Percentiles rank a stretch among this genome's conserved stretches.
These are phyloP conservation scores for Teratosphaeria nubilosa DNA, from an alignment of 2,329 filamentous ascomycete genomes.

Conservation along the genomic window DNA sequence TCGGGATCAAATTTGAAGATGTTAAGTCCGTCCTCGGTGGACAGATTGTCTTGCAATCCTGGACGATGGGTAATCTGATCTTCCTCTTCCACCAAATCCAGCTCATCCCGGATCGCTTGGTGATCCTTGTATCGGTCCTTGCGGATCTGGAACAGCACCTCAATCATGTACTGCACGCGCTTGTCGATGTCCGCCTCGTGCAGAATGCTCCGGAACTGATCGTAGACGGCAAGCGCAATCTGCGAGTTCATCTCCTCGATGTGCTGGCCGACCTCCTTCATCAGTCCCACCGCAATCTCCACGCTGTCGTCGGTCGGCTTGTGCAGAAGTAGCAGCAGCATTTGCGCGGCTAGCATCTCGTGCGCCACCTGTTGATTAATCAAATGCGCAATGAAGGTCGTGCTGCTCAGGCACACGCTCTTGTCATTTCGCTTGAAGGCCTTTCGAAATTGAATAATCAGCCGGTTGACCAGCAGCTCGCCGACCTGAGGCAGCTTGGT, in stretches of 20 bases:
- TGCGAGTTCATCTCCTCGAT: conserved; percentile 88
- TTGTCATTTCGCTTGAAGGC: conserved; percentile 96
- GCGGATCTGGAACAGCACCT: conserved; percentile 90
- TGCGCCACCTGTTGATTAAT: conserved; percentile 94
- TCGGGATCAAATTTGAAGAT: conserved; percentile 90
- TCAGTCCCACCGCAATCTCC: conserved; percentile 91
- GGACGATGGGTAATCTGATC: conserved; percentile 91
- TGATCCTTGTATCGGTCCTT: conserved; percentile 97
- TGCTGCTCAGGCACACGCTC: conserved; percentile 83
- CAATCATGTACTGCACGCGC: conserved; percentile 98
- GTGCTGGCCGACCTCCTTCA: conserved; percentile 85
- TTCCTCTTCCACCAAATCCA: conserved; percentile 93
- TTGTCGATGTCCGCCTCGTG: conserved; percentile 97
- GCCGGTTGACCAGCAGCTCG: conserved; percentile 72
- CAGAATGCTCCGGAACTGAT: conserved; percentile 88
- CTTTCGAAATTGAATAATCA: conserved; percentile 90
- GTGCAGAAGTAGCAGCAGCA: conserved; percentile 79
- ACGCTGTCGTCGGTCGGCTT: conserved; percentile 97
- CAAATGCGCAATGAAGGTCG: conserved; percentile 88
- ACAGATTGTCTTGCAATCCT: conserved; percentile 65
- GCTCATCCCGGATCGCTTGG: conserved; percentile 76
- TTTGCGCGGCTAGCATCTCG: conserved; percentile 87
- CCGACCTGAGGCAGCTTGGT: conserved; percentile 93
- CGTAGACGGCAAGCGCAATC: conserved; percentile 83
- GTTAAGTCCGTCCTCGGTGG: conserved; percentile 79